Conservation (phyloP, 257 asterid genomes). For the Henckelia pumila region DNA sequence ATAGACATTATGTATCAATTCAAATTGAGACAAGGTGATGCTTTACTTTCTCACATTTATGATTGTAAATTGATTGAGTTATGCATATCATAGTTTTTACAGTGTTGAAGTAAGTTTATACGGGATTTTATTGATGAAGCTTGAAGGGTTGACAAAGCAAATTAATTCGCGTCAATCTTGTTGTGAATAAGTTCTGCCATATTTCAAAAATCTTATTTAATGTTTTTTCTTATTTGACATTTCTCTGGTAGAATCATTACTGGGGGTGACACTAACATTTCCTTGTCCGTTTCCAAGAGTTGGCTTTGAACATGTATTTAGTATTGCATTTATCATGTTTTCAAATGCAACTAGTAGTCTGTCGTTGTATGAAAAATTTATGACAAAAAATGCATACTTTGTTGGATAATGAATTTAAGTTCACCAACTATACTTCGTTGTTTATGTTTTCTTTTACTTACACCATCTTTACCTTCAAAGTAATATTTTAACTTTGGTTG, state of each 20-base stretch:
- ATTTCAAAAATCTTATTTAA: too few species aligned
- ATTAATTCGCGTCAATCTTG: background rate
- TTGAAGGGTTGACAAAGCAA: too few species aligned
- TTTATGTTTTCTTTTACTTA: slow-evolving; percentile 4
- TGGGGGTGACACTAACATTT: background rate
- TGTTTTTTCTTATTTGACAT: too few species aligned
- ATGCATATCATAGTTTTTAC: too few species aligned
- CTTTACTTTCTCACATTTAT: background rate
- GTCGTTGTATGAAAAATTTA: too few species aligned
- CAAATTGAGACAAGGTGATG: background rate
- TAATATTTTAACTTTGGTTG: background rate
- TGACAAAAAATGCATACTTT: background rate
- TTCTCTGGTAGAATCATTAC: too few species aligned
- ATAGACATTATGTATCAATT: background rate
- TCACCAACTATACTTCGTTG: background rate
- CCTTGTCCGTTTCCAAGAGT: too few species aligned
- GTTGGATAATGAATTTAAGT: background rate
- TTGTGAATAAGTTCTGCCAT: background rate
- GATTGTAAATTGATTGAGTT: background rate
- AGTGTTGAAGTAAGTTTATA: too few species aligned
- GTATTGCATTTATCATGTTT: too few species aligned
- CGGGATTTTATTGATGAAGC: too few species aligned
- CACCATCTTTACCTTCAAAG: background rate
- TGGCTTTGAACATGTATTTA: too few species aligned
- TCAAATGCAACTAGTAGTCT: too few species aligned